phyloP scores from a whole-genome alignment of 2,329 filamentous ascomycete genomes.

The Lasiodiplodia citricola region DNA sequence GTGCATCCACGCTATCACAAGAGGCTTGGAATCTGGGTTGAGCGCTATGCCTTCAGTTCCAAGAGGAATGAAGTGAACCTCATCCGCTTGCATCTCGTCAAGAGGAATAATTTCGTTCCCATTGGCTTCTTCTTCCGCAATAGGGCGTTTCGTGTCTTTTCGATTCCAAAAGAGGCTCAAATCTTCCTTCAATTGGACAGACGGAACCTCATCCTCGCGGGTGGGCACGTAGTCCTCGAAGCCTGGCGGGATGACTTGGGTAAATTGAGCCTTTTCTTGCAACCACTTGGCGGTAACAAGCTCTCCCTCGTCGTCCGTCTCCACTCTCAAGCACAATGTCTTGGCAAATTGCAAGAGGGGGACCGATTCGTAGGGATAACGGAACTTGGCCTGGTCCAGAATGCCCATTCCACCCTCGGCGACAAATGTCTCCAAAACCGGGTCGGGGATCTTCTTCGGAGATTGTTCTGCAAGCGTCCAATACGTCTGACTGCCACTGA shows the following conservation, averaged over 20 bases:
- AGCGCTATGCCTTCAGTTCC: conserved; percentile 75
- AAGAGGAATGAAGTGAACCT: conserved; percentile 58
- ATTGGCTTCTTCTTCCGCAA: conserved; percentile 3
- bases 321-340: conserved; percentile 60
- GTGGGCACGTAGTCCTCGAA: conserved; percentile 79
- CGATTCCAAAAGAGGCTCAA: conserved; percentile 65
- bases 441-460: conserved; percentile 34
- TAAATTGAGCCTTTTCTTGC: conserved; percentile 73
- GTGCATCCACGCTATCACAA: conserved; percentile 75
- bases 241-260: conserved; percentile 72
- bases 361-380: conserved; percentile 84
- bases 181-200: conserved; percentile 69
- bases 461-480: conserved; percentile 39
- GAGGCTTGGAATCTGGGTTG: conserved; percentile 72
- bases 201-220: conserved; percentile 82
- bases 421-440: conserved; percentile 59
- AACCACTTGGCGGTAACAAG: conserved; percentile 65
- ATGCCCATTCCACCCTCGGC: conserved; percentile 59
- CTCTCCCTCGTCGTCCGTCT: conserved; percentile 55
- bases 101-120: conserved; percentile 34
- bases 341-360: conserved; percentile 78
- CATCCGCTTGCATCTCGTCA: conserved; percentile 47
- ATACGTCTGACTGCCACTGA: conserved; percentile 57
- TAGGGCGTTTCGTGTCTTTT: conserved; percentile 18
- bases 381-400: conserved; percentile 71